These are phyloP conservation scores for Aspergillus conjunctus DNA, from an alignment of 495 filamentous ascomycete species.

Conservation along the genomic window DNA sequence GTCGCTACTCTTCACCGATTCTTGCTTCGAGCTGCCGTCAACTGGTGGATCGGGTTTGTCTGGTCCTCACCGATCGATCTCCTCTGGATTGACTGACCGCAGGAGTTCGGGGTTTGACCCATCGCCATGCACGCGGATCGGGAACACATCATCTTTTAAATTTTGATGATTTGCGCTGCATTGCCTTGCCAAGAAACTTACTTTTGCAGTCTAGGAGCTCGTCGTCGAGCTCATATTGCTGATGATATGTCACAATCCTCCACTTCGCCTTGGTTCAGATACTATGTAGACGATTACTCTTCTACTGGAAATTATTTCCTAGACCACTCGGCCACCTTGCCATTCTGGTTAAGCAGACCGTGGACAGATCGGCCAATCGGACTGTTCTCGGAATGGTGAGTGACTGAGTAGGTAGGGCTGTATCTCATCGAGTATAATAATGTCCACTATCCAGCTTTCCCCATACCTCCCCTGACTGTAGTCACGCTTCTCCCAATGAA, in stretches of 20 bases:
- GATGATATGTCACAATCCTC: no score
- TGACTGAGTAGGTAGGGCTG: no score
- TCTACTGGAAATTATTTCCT: no score
- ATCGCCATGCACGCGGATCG: not conserved
- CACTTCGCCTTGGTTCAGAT: no score
- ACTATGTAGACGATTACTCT: no score
- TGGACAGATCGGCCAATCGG: no score
- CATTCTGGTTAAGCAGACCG: no score
- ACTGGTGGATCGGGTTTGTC: not conserved
- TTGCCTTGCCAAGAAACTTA: not conserved
- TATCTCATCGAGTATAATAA: not conserved
- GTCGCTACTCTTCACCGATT: no score
- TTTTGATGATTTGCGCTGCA: not conserved
- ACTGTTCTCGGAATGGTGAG: no score
- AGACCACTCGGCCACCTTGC: no score
- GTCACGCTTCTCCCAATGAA: not conserved
- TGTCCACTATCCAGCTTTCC: not conserved
- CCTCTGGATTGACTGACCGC: not conserved
- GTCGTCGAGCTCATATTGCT: no score
- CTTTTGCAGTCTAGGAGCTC: not conserved
- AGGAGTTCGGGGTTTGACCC: not conserved
- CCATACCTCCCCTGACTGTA: not conserved
- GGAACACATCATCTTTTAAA: not conserved
- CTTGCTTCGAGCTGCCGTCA: not conserved
- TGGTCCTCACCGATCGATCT: not conserved